Percentiles rank a stretch among this genome's conserved stretches.
These are phyloP conservation scores for Trematosphaeria pertusa DNA, from an alignment of 2,329 filamentous ascomycete species.

Conservation along the genomic window DNA sequence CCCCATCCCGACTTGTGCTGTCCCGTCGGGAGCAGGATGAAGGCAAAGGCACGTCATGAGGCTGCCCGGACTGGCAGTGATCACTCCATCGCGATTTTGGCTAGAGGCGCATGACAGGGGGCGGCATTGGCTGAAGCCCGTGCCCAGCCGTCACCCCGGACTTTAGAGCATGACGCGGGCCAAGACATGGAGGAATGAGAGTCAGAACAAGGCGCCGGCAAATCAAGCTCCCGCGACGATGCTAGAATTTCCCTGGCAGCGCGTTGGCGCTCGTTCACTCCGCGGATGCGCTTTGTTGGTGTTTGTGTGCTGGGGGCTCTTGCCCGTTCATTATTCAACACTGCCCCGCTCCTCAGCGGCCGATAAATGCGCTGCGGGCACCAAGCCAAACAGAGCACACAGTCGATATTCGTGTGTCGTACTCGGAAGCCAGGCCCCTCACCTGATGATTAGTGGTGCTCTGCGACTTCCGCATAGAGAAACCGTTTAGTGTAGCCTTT, in stretches of 20 bases:
- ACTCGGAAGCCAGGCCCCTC: constrained; percentile 8
- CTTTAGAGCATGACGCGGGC: constrained; percentile 21
- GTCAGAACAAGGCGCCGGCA: constrained; percentile 7
- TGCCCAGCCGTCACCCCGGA: constrained; percentile 13
- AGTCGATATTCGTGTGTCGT: constrained; percentile 13
- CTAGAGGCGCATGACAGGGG: constrained; percentile 17
- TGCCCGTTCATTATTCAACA: too few relatives aligned
- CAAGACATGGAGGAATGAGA: constrained; percentile 13
- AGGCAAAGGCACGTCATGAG: constrained; percentile 38
- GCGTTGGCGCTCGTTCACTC: too few relatives aligned
- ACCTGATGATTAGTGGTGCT: constrained; percentile 2
- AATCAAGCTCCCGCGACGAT: neutral
- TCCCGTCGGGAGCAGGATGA: constrained; percentile 13
- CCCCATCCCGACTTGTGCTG: constrained; percentile 13
- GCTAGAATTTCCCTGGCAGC: too few relatives aligned
- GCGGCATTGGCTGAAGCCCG: constrained; percentile 23
- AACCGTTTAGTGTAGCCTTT: constrained; percentile 2
- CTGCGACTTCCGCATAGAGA: neutral
- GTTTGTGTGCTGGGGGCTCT: too few relatives aligned
- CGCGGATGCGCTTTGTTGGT: too few relatives aligned
- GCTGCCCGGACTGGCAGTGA: constrained; percentile 34
- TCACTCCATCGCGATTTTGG: constrained; percentile 32
- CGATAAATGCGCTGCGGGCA: constrained; percentile 4
- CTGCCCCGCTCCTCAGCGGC: too few relatives aligned
- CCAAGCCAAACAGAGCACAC: constrained; percentile 17